phyloP scores from a whole-genome alignment of 2,329 filamentous ascomycete genomes.

The Phyllosticta ampelicida region DNA sequence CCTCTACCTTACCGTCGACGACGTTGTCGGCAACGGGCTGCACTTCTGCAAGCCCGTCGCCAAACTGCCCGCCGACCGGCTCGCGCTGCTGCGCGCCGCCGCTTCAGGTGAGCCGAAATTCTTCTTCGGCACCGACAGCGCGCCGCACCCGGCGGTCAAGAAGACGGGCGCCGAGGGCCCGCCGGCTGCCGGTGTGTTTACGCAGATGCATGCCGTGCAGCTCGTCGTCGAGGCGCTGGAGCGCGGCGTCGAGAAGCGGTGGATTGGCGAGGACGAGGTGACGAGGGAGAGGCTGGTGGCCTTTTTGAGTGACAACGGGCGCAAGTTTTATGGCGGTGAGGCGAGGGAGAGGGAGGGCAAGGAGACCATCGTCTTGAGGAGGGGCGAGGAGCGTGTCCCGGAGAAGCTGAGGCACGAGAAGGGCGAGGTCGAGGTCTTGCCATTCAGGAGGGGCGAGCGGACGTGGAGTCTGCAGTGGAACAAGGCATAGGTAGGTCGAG shows the following conservation, averaged over 20 bases:
- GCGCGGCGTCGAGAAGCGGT: constrained; percentile 46
- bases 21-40: constrained; percentile 54
- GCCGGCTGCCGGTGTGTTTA: constrained; percentile 67
- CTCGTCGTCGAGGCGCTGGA: constrained; percentile 56
- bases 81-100: constrained; percentile 57
- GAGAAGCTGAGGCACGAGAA: constrained; percentile 45
- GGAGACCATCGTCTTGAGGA: constrained; percentile 47
- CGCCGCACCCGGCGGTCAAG: constrained; percentile 53
- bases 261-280: constrained; percentile 44
- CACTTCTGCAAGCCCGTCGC: constrained; percentile 65
- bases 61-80: constrained; percentile 57
- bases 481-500: not conserved
- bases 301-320: constrained; percentile 48
- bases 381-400: constrained; percentile 43
- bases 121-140: constrained; percentile 65
- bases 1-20: constrained; percentile 67
- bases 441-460: constrained; percentile 52
- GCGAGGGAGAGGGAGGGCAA: constrained; percentile 32
- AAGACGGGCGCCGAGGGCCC: constrained; percentile 46
- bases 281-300: constrained; percentile 44
- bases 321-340: constrained; percentile 42
- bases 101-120: constrained; percentile 53
- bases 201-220: constrained; percentile 59
- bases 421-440: constrained; percentile 48
- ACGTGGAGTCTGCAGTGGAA: constrained; percentile 35